Evolutionary conservation across 148 eudicot genomes (phyloP).

Genomic region (Cornus kousa): DNA sequence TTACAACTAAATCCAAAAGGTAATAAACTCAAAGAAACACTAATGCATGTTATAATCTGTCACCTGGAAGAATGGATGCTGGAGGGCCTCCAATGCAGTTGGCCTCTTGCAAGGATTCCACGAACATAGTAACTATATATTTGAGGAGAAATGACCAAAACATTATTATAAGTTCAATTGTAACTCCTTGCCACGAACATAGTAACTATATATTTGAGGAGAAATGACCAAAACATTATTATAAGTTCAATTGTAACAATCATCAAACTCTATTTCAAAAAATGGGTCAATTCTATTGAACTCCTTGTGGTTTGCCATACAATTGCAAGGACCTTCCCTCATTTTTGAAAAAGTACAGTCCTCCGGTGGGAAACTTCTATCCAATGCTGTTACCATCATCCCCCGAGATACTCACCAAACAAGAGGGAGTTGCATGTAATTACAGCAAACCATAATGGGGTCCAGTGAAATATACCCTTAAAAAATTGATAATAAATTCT

Average conservation of each 20-base stretch:
- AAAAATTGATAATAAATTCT: neutral
- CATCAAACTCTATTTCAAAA: too few species aligned
- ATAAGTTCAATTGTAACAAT: neutral
- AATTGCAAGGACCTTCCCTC: too few species aligned
- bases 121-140: constrained; percentile 70
- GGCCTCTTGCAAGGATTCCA: constrained; percentile 93
- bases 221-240: neutral
- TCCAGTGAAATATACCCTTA: neutral
- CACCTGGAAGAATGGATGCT: constrained; percentile 93
- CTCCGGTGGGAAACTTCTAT: too few species aligned
- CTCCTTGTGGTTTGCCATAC: too few species aligned
- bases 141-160: neutral
- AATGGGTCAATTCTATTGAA: too few species aligned
- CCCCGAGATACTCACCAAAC: too few species aligned
- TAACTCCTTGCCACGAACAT: constrained; percentile 67
- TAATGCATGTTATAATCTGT: neutral
- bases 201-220: constrained; percentile 47
- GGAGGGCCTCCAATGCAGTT: constrained; percentile 79
- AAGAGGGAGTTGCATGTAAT: too few species aligned
- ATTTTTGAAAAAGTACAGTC: too few species aligned
- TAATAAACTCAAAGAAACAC: neutral
- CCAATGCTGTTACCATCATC: too few species aligned
- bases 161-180: neutral
- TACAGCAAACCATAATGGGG: neutral
- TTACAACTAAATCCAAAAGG: neutral